Evolutionary conservation across 371 early-diverging fungal genomes (phyloP).

Genomic region (Mortierella sp.): DNA sequence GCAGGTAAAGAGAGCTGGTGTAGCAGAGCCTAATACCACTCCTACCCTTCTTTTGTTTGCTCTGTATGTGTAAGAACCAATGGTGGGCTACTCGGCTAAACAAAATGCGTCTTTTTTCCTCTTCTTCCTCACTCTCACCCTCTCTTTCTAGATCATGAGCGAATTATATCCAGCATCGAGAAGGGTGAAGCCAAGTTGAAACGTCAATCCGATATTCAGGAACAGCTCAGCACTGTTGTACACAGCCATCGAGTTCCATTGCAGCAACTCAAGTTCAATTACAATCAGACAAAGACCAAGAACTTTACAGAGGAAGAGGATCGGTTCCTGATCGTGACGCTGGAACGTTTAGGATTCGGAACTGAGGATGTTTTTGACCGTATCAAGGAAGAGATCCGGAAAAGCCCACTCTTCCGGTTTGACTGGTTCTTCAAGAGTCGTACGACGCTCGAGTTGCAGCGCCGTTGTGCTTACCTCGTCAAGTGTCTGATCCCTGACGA

Average conservation of each 20-base stretch:
- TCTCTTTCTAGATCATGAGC: slow-evolving; percentile 76
- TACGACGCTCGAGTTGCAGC: slow-evolving; percentile 81
- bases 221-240: slow-evolving; percentile 78
- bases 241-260: slow-evolving; percentile 80
- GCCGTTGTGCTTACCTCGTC: slow-evolving; percentile 85
- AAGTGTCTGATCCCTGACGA: slow-evolving; percentile 73
- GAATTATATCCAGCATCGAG: slow-evolving; percentile 87
- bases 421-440: slow-evolving; percentile 98
- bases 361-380: slow-evolving; percentile 93
- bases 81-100: too few relatives aligned
- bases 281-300: slow-evolving; percentile 87
- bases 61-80: too few relatives aligned
- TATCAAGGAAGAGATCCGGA: slow-evolving; percentile 88
- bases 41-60: too few relatives aligned
- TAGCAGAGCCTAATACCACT: too few relatives aligned
- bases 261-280: slow-evolving; percentile 87
- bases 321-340: slow-evolving; percentile 90
- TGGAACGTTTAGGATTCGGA: slow-evolving; percentile 90
- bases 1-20: slow-evolving; percentile 55
- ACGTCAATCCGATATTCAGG: slow-evolving; percentile 84
- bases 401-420: slow-evolving; percentile 89
- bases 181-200: slow-evolving; percentile 87
- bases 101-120: background rate
- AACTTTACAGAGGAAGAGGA: slow-evolving; percentile 95
- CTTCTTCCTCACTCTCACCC: background rate